These are phyloP conservation scores for Flaveria brownii DNA, from an alignment of 129 eudicot species.

Conservation along the genomic window DNA sequence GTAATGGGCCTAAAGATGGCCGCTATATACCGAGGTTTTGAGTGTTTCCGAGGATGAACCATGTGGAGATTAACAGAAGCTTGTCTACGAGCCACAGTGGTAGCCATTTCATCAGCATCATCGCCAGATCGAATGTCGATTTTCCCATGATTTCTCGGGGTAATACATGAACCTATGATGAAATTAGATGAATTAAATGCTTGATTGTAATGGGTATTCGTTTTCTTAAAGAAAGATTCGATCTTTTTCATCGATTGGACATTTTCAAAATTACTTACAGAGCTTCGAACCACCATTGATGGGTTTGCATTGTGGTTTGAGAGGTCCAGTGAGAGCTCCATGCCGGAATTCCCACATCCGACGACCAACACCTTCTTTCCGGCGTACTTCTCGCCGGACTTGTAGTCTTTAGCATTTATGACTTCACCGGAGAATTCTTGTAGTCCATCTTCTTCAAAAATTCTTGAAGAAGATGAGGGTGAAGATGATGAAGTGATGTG, in stretches of 20 bases:
- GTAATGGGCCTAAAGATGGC: conserved; percentile 69
- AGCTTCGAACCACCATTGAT: conserved; percentile 90
- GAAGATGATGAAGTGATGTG: too few species aligned
- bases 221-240: conserved; percentile 8
- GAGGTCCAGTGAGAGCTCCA: conserved; percentile 94
- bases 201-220: not conserved
- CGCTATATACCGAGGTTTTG: conserved; percentile 63
- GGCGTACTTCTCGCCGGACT: conserved; percentile 59
- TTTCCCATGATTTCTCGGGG: conserved; percentile 70
- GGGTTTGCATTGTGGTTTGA: conserved; percentile 83
- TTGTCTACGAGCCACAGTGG: conserved; percentile 77
- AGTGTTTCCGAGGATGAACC: conserved; percentile 73
- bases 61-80: conserved; percentile 50
- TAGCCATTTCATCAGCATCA: conserved; percentile 70
- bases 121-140: conserved; percentile 71
- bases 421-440: conserved; percentile 68
- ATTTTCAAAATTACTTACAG: conserved; percentile 53
- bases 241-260: not conserved
- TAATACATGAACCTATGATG: conserved; percentile 64
- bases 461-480: too few species aligned
- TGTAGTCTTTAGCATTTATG: conserved; percentile 69
- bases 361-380: conserved; percentile 81
- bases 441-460: conserved; percentile 68
- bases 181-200: conserved; percentile 16
- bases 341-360: conserved; percentile 94